A percentile compares a stretch with the other conserved stretches of the same genome.
Evolutionary conservation across 2,329 filamentous ascomycete genomes (phyloP).

Genomic region (Colletotrichum liaoningense): DNA sequence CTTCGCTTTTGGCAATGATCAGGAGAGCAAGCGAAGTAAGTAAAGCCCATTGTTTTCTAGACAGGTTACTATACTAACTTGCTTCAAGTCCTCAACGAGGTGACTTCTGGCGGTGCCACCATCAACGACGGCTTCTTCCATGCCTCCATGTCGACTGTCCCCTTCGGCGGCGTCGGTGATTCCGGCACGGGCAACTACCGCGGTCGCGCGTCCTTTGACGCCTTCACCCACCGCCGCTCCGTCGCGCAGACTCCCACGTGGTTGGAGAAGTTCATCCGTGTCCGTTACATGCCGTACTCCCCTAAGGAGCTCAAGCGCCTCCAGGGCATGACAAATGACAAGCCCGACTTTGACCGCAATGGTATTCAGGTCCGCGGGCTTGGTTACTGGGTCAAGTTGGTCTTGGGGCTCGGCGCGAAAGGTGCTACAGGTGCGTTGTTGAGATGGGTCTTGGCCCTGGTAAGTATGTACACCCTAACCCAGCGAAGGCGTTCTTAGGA

Average conservation of each 20-base stretch:
- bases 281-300: slow-evolving; percentile 76
- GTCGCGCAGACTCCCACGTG: slow-evolving; percentile 73
- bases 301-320: slow-evolving; percentile 57
- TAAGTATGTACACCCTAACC: slow-evolving; percentile 44
- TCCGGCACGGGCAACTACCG: slow-evolving; percentile 83
- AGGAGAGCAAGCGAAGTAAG: slow-evolving; percentile 80
- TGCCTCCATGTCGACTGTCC: slow-evolving; percentile 74
- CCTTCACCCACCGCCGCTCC: slow-evolving; percentile 69
- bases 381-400: slow-evolving; percentile 64
- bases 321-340: slow-evolving; percentile 53
- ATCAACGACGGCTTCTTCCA: slow-evolving; percentile 69
- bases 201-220: slow-evolving; percentile 79
- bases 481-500: slow-evolving; percentile 48
- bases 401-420: slow-evolving; percentile 63
- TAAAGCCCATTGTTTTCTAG: slow-evolving; percentile 3
- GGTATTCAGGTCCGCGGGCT: slow-evolving; percentile 63
- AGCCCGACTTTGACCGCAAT: slow-evolving; percentile 72
- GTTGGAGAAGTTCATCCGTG: slow-evolving; percentile 74
- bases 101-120: slow-evolving; percentile 76
- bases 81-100: slow-evolving; percentile 65
- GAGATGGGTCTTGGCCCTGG: slow-evolving; percentile 61
- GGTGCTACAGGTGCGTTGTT: slow-evolving; percentile 61
- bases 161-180: slow-evolving; percentile 87
- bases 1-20: slow-evolving; percentile 86
- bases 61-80: slow-evolving; percentile 10